phyloP scores from a whole-genome alignment of 129 eudicot genomes.

The Cynara cardunculus region DNA sequence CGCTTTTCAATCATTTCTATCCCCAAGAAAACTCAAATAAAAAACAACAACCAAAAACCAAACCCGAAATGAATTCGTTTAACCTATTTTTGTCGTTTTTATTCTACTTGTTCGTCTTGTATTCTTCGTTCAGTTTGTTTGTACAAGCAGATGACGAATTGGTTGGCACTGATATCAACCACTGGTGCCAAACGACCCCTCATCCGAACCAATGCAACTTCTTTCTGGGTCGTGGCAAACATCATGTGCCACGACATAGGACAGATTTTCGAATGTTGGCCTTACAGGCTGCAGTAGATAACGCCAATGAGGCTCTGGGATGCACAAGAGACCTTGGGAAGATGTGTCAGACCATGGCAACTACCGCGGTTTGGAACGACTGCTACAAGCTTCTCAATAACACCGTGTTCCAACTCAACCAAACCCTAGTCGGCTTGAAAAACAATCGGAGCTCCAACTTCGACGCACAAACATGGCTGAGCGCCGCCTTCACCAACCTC shows the following conservation, averaged over 20 bases:
- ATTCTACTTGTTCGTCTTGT: background rate
- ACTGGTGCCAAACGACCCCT: slow-evolving; percentile 77
- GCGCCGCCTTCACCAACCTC: slow-evolving; percentile 67
- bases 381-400: slow-evolving; percentile 52
- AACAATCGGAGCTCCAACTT: slow-evolving; percentile 38
- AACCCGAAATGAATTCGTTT: slow-evolving; percentile 13
- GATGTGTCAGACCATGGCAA: slow-evolving; percentile 37
- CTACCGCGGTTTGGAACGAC: slow-evolving; percentile 50
- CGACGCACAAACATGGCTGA: slow-evolving; percentile 85
- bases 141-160: slow-evolving; percentile 15
- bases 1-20: background rate
- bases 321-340: slow-evolving; percentile 26
- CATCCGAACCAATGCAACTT: slow-evolving; percentile 69
- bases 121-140: background rate
- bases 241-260: slow-evolving; percentile 23
- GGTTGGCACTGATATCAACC: slow-evolving; percentile 19
- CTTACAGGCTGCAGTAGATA: slow-evolving; percentile 47
- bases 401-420: slow-evolving; percentile 53
- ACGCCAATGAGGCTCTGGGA: slow-evolving; percentile 44
- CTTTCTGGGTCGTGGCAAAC: slow-evolving; percentile 34
- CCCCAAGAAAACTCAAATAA: background rate
- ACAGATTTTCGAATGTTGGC: slow-evolving; percentile 47
- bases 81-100: background rate
- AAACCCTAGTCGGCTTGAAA: slow-evolving; percentile 44
- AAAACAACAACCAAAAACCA: slow-evolving; percentile 1